phyloP scores from a whole-genome alignment of 495 filamentous ascomycete species.

The Lophiotrema nucula region DNA sequence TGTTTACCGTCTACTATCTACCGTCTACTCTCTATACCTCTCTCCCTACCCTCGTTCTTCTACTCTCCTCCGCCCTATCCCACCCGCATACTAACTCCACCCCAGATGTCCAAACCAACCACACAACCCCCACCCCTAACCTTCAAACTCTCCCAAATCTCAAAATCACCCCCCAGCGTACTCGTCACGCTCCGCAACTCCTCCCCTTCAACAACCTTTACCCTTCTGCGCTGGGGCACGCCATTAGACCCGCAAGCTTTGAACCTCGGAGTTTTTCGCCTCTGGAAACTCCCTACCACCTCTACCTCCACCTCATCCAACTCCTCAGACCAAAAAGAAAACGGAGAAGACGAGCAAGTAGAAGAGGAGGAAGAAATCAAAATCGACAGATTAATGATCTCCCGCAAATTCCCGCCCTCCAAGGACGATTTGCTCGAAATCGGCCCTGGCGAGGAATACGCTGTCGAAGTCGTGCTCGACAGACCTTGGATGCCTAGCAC shows the following conservation, averaged over 20 bases:
- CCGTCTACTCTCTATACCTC: too few relatives aligned
- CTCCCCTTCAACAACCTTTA: conserved; percentile 17
- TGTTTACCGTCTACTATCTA: too few relatives aligned
- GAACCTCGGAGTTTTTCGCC: conserved; percentile 24
- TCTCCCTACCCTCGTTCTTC: too few relatives aligned
- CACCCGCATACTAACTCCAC: too few relatives aligned
- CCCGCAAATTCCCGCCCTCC: conserved; percentile 24
- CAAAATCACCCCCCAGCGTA: conserved; percentile 16
- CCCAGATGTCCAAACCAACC: conserved; percentile 11
- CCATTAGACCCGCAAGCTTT: conserved; percentile 25
- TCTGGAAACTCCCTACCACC: too few relatives aligned
- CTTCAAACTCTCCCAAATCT: conserved; percentile 30
- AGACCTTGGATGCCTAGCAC: conserved; percentile 23
- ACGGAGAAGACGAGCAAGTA: too few relatives aligned
- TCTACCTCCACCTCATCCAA: too few relatives aligned
- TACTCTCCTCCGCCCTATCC: too few relatives aligned
- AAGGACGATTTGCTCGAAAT: conserved; percentile 21
- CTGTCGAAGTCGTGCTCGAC: conserved; percentile 24
- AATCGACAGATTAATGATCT: conserved; percentile 17
- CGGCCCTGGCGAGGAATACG: conserved; percentile 18
- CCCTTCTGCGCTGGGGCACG: conserved; percentile 30
- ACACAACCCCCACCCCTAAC: conserved; percentile 10
- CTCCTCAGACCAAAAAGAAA: too few relatives aligned
- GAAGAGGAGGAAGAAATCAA: conserved; percentile 15
- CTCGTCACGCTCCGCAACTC: conserved; percentile 28